Conservation (phyloP, 2,329 filamentous ascomycete genomes). For the Trichoderma afroharzianum region DNA sequence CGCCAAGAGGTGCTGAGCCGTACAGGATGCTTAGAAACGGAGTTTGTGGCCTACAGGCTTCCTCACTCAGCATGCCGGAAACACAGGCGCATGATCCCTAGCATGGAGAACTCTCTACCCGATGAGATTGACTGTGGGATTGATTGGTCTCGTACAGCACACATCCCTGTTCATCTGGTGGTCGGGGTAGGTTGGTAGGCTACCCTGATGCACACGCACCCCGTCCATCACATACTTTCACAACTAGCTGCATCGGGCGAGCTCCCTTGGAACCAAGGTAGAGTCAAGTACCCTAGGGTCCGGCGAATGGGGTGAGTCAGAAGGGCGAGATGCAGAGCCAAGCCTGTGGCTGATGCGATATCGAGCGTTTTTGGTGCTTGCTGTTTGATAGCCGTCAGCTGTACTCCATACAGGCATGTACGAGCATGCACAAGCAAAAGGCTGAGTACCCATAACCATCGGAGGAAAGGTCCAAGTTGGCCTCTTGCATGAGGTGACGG, state of each 20-base stretch:
- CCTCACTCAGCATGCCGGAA: slow-evolving; percentile 2
- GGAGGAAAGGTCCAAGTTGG: slow-evolving; percentile 15
- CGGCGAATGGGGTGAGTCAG: slow-evolving; percentile 16
- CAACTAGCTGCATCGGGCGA: not conserved
- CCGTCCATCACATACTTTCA: not conserved
- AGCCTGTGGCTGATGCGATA: slow-evolving; percentile 9
- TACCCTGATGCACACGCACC: not conserved
- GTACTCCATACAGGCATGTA: not conserved
- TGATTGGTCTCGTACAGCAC: slow-evolving; percentile 2
- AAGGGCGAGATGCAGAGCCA: slow-evolving; percentile 2
- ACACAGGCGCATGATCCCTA: slow-evolving; percentile 8
- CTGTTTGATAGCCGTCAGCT: not conserved
- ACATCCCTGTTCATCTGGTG: slow-evolving; percentile 16
- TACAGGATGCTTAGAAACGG: not conserved
- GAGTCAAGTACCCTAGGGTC: not conserved
- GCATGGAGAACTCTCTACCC: slow-evolving; percentile 3
- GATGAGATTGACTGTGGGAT: slow-evolving; percentile 11
- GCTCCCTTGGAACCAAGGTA: slow-evolving; percentile 6
- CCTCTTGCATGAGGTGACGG: slow-evolving; percentile 15
- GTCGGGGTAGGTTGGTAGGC: slow-evolving; percentile 3
- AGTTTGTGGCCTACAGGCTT: not conserved
- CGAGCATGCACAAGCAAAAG: not conserved
- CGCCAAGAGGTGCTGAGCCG: slow-evolving; percentile 7
- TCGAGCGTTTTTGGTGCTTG: slow-evolving; percentile 10
- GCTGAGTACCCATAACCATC: not conserved